Percentiles rank a stretch among this genome's conserved stretches.
Evolutionary conservation across 495 filamentous ascomycete genomes (phyloP).

Genomic region (Emericellopsis terricola): DNA sequence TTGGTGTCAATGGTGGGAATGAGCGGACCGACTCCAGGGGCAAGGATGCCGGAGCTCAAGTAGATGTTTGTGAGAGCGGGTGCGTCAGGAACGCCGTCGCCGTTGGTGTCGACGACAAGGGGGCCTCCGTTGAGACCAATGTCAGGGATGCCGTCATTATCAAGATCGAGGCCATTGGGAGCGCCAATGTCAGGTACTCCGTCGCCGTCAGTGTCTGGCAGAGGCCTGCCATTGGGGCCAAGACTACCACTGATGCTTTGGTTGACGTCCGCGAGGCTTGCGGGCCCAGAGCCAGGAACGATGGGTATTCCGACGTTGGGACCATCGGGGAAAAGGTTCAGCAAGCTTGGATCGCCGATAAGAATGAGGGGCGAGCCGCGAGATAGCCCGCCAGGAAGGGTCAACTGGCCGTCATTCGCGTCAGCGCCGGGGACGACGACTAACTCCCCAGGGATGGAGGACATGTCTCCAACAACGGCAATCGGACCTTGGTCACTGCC

Average conservation of each 20-base stretch:
- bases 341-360: neutral
- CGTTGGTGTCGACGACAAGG: neutral
- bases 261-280: neutral
- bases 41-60: neutral
- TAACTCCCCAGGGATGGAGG: no score
- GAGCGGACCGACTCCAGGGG: neutral
- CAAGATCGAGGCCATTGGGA: neutral
- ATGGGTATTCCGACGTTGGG: neutral
- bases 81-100: neutral
- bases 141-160: neutral
- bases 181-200: neutral
- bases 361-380: neutral
- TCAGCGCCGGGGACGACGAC: neutral
- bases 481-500: neutral
- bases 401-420: neutral
- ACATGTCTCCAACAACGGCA: neutral
- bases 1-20: neutral
- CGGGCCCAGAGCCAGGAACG: neutral
- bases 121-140: neutral
- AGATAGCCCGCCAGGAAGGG: neutral
- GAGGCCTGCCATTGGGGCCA: neutral
- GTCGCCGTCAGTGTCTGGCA: conserved; percentile 1
- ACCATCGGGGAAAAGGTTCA: neutral
- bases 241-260: neutral
- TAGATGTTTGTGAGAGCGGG: neutral